Percentiles rank a stretch among this genome's conserved stretches.
These are phyloP conservation scores for Rhododendron henanense DNA, from an alignment of 148 eudicot species.

Conservation along the genomic window DNA sequence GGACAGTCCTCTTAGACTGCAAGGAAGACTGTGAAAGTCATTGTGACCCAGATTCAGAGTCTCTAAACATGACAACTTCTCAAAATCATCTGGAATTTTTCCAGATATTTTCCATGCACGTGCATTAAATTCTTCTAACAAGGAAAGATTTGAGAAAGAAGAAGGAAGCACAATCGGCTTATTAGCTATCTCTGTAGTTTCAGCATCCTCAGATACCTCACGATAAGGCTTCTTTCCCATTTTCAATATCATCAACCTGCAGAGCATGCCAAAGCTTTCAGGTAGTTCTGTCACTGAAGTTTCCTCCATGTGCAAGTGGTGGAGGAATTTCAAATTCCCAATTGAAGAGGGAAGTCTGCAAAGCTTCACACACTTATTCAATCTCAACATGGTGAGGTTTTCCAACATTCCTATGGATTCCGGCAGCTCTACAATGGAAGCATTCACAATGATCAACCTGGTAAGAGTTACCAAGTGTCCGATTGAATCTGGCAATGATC, in stretches of 20 bases:
- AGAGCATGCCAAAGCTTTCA: constrained; percentile 50
- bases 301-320: constrained; percentile 36
- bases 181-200: background rate
- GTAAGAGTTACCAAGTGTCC: constrained; percentile 40
- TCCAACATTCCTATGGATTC: constrained; percentile 46
- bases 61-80: constrained; percentile 37
- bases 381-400: constrained; percentile 33
- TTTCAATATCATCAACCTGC: constrained; percentile 29
- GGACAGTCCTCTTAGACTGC: constrained; percentile 38
- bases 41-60: constrained; percentile 45
- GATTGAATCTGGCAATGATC: constrained; percentile 36
- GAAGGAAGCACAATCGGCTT: constrained; percentile 31
- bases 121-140: constrained; percentile 47
- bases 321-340: constrained; percentile 36
- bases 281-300: constrained; percentile 44
- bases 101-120: constrained; percentile 44
- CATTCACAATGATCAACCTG: constrained; percentile 23
- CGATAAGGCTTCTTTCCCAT: constrained; percentile 35
- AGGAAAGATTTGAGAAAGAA: constrained; percentile 39
- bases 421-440: constrained; percentile 44
- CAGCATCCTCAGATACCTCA: constrained; percentile 9
- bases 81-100: constrained; percentile 42
- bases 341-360: constrained; percentile 35
- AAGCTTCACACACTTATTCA: constrained; percentile 37
- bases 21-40: constrained; percentile 47